phyloP scores from a whole-genome alignment of 306 rosid genomes.

The Trifolium repens region DNA sequence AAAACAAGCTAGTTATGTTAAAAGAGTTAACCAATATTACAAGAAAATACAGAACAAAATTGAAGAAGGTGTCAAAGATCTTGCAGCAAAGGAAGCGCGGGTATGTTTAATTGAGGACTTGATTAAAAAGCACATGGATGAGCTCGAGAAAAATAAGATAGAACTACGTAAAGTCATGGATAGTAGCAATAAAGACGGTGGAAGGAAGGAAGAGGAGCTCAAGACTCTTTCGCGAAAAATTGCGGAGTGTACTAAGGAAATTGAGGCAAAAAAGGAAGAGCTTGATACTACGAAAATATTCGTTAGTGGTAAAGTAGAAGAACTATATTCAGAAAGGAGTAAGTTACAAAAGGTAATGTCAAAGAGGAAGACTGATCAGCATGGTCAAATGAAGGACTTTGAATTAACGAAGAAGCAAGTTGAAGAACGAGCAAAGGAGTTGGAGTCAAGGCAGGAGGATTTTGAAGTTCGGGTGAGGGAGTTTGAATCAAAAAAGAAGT shows the following conservation, averaged over 20 bases:
- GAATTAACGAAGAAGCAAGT: neutral
- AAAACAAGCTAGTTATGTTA: neutral
- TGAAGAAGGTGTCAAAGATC: neutral
- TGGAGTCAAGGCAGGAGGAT: neutral
- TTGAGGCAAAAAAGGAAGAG: neutral
- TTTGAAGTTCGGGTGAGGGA: neutral
- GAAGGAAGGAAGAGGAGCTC: neutral
- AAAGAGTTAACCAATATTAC: neutral
- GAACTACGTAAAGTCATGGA: neutral
- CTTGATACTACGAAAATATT: neutral
- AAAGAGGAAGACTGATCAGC: neutral
- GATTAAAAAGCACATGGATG: neutral
- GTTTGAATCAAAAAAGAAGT: neutral
- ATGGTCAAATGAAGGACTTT: neutral
- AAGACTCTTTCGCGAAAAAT: neutral
- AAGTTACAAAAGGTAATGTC: neutral
- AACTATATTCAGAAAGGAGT: neutral
- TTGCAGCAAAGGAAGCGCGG: neutral
- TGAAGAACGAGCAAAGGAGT: neutral
- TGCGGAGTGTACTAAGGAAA: neutral
- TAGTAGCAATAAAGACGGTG: neutral
- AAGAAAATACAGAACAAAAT: neutral
- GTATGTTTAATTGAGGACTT: neutral
- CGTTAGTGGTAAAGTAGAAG: neutral
- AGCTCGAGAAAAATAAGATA: neutral